Base-by-base conservation (phyloP, 371 early-diverging fungal species). In the Chytridiales sp. region DNA sequence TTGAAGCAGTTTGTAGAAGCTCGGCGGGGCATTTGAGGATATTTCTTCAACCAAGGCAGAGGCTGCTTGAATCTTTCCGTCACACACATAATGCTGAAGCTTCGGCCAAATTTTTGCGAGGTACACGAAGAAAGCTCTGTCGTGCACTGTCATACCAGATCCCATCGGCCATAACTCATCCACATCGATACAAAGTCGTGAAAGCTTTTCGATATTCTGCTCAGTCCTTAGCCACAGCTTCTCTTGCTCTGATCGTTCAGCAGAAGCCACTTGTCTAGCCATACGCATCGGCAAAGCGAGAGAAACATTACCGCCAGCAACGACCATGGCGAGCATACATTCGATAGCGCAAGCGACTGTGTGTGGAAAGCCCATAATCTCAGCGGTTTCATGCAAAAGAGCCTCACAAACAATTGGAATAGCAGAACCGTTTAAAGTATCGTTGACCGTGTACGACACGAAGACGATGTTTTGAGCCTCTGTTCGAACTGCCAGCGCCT, bases 291-390 rank as follows among this genome's bases (percentile, higher is more conserved):
- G 61, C 2, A 61, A 31, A 31, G 46, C 22, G 24, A 6, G 21
- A 17, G n/a, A 8, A 0, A 8, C 32, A 29, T 35, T 30, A n/a
- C 53, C 19, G 3, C 47, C 6, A 17, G 6, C n/a, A 55, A 19
- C 8, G n/a, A n/a, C n/a, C n/a, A n/a, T n/a, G n/a, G 50, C 36
- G n/a, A 64, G 30, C 34, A 68, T 15, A n/a, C 53, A 31, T 41
- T 70, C 71, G 35, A 64, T n/a, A 22, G 53, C 51, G 47, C 71
- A 70, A 19, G 71, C 67, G 13, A 41, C 52, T 1, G 71, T 34
- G 41, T 70, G 71, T 3, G 50, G 24, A 47, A 50, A 42, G 30
- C 68, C 71, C 11, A 35, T 19, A 5, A 32, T 29, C 51, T 70
- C 71, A 1, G 47, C 51, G 15, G 47, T 19, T 44, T 70, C 71